These are phyloP conservation scores for Colletotrichum sidae DNA, from an alignment of 2,329 filamentous ascomycete species.

Conservation along the genomic window DNA sequence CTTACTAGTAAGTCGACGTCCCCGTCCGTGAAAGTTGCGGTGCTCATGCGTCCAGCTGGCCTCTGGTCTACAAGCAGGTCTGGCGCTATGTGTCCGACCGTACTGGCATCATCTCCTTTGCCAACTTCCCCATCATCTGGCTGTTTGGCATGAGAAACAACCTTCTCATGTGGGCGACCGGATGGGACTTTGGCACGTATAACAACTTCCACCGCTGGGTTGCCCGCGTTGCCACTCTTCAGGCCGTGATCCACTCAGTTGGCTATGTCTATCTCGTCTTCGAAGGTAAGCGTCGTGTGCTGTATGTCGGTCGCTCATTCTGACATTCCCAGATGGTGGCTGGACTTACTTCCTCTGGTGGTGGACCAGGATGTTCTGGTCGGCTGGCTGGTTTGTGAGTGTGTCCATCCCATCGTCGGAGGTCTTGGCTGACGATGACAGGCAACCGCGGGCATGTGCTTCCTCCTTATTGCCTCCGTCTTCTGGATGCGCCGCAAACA, in stretches of 20 bases:
- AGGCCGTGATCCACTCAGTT: slow-evolving; percentile 72
- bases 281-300: slow-evolving; percentile 42
- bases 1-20: slow-evolving; percentile 51
- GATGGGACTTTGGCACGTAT: slow-evolving; percentile 75
- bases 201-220: slow-evolving; percentile 77
- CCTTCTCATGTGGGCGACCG: slow-evolving; percentile 72
- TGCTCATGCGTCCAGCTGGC: slow-evolving; percentile 46
- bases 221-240: slow-evolving; percentile 69
- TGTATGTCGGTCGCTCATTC: neutral
- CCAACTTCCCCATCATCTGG: slow-evolving; percentile 74
- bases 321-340: slow-evolving; percentile 49
- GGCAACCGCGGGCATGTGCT: slow-evolving; percentile 59
- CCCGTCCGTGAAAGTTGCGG: neutral
- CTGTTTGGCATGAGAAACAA: slow-evolving; percentile 77
- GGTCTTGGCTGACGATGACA: slow-evolving; percentile 32
- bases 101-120: slow-evolving; percentile 72
- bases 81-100: slow-evolving; percentile 71
- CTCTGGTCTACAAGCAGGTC: slow-evolving; percentile 46
- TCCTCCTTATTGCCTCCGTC: slow-evolving; percentile 59
- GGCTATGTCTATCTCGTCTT: slow-evolving; percentile 65
- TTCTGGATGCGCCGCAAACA: slow-evolving; percentile 62
- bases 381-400: slow-evolving; percentile 59
- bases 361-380: slow-evolving; percentile 61
- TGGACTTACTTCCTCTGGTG: slow-evolving; percentile 50
- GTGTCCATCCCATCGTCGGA: neutral